Percentiles rank a stretch among this genome's conserved stretches.
Conservation (phyloP, 2,329 filamentous ascomycete species). For the Plectosphaerella plurivora region DNA sequence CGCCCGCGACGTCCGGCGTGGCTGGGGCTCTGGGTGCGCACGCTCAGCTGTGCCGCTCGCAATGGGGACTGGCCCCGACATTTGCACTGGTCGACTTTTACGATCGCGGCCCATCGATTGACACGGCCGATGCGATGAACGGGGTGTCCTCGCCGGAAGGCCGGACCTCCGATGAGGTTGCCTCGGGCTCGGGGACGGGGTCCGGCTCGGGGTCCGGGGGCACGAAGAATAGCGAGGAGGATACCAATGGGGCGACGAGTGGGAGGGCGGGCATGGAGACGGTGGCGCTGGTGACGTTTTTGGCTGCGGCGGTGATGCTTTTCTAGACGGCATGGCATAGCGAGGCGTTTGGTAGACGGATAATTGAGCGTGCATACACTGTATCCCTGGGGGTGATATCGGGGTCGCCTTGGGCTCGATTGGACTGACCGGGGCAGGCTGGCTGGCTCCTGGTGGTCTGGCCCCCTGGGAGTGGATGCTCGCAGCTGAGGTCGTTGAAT, state of each 20-base stretch:
- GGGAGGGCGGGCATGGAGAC: constrained; percentile 19
- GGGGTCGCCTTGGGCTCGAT: no score
- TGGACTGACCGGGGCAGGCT: no score
- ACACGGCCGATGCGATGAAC: constrained; percentile 66
- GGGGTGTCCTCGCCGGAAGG: constrained; percentile 36
- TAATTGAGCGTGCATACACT: no score
- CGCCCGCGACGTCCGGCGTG: constrained; percentile 42
- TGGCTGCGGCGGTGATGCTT: constrained; percentile 35
- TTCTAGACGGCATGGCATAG: constrained; percentile 14
- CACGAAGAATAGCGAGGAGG: constrained; percentile 19
- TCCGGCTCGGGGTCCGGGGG: constrained; percentile 28
- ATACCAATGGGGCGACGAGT: constrained; percentile 11
- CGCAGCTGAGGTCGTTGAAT: no score
- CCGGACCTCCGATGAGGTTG: constrained; percentile 19
- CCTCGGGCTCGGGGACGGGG: constrained; percentile 17
- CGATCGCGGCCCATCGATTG: constrained; percentile 65
- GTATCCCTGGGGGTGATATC: no score
- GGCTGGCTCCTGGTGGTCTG: no score
- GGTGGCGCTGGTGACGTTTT: constrained; percentile 37
- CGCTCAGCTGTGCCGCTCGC: constrained; percentile 45
- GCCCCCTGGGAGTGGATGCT: no score
- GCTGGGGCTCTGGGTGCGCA: constrained; percentile 52
- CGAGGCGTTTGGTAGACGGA: no score
- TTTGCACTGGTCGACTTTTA: constrained; percentile 81
- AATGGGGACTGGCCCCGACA: constrained; percentile 62